These are phyloP conservation scores for Linderniella brevidens DNA, from an alignment of 257 asterid species.

Conservation along the genomic window DNA sequence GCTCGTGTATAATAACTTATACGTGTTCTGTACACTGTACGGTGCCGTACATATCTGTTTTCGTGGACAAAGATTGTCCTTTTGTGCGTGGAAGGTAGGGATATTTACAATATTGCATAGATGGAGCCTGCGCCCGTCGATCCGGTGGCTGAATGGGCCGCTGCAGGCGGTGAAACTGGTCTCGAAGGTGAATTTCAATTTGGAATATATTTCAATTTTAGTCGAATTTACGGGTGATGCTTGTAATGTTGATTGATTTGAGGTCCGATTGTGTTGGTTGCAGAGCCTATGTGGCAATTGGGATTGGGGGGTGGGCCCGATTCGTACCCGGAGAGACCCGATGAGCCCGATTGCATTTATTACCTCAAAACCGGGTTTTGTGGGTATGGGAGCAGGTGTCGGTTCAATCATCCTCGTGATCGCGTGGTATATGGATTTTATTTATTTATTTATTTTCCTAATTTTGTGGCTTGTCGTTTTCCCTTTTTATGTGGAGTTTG, in stretches of 20 bases:
- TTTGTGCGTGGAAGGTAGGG: conserved; percentile 19
- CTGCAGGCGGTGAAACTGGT: conserved; percentile 46
- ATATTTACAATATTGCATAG: conserved; percentile 25
- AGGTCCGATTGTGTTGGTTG: conserved; percentile 28
- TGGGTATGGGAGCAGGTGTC: conserved; percentile 78
- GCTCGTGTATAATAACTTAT: too few species aligned
- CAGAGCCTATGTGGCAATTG: conserved; percentile 89
- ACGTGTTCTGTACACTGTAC: too few species aligned
- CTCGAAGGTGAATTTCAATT: conserved; percentile 38
- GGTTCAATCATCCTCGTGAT: conserved; percentile 92
- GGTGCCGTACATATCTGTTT: not conserved
- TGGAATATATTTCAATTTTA: conserved; percentile 19
- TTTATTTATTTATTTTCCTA: too few species aligned
- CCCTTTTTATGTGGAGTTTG: not conserved
- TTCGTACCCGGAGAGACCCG: conserved; percentile 74
- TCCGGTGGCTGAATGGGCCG: conserved; percentile 53
- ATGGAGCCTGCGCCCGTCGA: conserved; percentile 39
- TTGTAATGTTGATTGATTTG: conserved; percentile 25
- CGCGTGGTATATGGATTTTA: conserved; percentile 27
- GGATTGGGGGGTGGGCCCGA: conserved; percentile 50
- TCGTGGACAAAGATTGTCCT: not conserved
- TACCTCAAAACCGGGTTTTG: conserved; percentile 86
- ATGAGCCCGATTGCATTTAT: conserved; percentile 73
- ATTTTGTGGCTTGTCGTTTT: not conserved
- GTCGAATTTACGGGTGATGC: conserved; percentile 20